phyloP scores from a whole-genome alignment of 2,329 filamentous ascomycete species.

The Scytalidium lignicola region DNA sequence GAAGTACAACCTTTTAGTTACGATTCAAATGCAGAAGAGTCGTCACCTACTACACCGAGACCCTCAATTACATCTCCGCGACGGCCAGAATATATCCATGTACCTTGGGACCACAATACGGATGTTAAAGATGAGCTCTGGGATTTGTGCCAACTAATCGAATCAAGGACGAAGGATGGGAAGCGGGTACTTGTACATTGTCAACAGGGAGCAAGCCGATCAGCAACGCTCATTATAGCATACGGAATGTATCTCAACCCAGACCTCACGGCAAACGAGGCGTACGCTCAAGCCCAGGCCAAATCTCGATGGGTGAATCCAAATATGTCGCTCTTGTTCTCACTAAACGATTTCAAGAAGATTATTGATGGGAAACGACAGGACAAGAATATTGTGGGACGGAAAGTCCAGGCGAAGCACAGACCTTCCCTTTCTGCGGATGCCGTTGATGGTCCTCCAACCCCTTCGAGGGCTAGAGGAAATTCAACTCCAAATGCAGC shows the following conservation, averaged over 20 bases:
- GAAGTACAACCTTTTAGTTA: slow-evolving; percentile 41
- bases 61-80: slow-evolving; percentile 37
- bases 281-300: slow-evolving; percentile 73
- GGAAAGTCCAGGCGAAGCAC: slow-evolving; percentile 56
- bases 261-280: slow-evolving; percentile 72
- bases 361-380: slow-evolving; percentile 48
- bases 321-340: slow-evolving; percentile 91
- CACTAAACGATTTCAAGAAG: slow-evolving; percentile 75
- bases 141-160: slow-evolving; percentile 70
- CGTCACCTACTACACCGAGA: slow-evolving; percentile 51
- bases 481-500: slow-evolving; percentile 44
- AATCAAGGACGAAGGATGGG: slow-evolving; percentile 63
- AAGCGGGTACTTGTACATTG: slow-evolving; percentile 81
- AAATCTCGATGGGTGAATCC: slow-evolving; percentile 85
- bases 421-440: slow-evolving; percentile 56
- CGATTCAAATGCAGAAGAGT: slow-evolving; percentile 18
- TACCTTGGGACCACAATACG: slow-evolving; percentile 85
- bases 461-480: slow-evolving; percentile 42
- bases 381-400: slow-evolving; percentile 28
- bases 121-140: slow-evolving; percentile 76
- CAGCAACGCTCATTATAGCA: slow-evolving; percentile 79
- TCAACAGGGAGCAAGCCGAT: slow-evolving; percentile 80
- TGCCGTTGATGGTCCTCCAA: slow-evolving; percentile 38
- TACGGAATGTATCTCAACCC: slow-evolving; percentile 79
- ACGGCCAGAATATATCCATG: slow-evolving; percentile 77